These are phyloP conservation scores for Mortierella hygrophila DNA, from an alignment of 192 early-diverging fungal species.

Conservation along the genomic window DNA sequence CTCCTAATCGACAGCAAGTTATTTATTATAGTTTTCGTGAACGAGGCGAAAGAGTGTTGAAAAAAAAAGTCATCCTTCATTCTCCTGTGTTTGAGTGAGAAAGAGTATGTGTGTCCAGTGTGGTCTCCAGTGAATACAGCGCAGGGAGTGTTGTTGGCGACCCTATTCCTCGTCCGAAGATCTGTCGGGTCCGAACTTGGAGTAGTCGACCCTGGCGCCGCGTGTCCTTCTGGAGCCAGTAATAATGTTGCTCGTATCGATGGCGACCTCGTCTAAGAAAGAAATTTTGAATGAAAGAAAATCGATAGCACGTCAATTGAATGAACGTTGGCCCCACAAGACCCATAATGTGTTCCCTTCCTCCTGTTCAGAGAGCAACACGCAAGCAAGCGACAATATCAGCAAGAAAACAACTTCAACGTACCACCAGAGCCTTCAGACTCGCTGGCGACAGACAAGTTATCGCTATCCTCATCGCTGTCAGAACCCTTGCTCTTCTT, in stretches of 20 bases:
- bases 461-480: constrained; percentile 40
- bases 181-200: constrained; percentile 75
- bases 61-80: not conserved
- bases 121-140: not conserved
- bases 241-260: constrained; percentile 76
- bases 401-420: not conserved
- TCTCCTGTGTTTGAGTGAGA: not conserved
- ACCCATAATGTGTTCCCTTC: not conserved
- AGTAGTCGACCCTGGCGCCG: constrained; percentile 79
- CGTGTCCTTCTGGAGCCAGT: constrained; percentile 71
- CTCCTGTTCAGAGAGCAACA: not conserved
- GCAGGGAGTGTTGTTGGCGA: not conserved
- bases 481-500: constrained; percentile 49
- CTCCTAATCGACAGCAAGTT: not conserved
- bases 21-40: not conserved
- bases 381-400: not conserved
- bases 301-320: not conserved
- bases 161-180: constrained; percentile 58
- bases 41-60: not conserved
- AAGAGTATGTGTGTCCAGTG: not conserved
- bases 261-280: constrained; percentile 43
- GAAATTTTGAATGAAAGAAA: not conserved
- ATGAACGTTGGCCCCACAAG: not conserved
- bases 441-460: constrained; percentile 43
- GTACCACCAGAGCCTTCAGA: constrained; percentile 54